These are phyloP conservation scores for Cephaloascus albidus DNA, from an alignment of 805 yeast genomes.

Conservation along the genomic window DNA sequence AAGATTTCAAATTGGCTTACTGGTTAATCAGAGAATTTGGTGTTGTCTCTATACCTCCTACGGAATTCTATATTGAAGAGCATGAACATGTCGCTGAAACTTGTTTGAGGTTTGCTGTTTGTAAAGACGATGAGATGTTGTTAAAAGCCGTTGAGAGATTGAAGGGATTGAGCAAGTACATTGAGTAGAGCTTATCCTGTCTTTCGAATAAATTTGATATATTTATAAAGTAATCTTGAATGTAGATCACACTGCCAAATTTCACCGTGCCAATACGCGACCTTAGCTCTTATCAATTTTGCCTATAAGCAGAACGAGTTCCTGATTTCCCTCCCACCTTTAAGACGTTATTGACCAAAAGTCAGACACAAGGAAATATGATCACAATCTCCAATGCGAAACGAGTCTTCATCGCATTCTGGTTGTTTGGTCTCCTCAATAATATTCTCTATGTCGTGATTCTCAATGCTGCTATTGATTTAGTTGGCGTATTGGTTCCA, in stretches of 20 bases:
- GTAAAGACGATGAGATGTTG: slow-evolving; percentile 80
- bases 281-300: no score
- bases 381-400: no score
- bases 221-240: no score
- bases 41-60: slow-evolving; percentile 94
- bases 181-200: no score
- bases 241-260: no score
- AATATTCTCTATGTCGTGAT: slow-evolving; percentile 89
- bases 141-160: slow-evolving; percentile 77
- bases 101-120: slow-evolving; percentile 87
- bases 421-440: slow-evolving; percentile 80
- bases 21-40: slow-evolving; percentile 93
- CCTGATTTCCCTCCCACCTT: no score
- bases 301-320: no score
- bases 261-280: no score
- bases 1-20: slow-evolving; percentile 82
- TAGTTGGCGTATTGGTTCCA: slow-evolving; percentile 77
- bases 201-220: no score
- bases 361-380: no score
- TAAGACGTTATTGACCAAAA: no score
- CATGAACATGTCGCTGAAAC: slow-evolving; percentile 74
- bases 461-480: slow-evolving; percentile 83
- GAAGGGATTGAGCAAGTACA: slow-evolving; percentile 57
- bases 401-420: slow-evolving; percentile 55
- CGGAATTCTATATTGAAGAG: slow-evolving; percentile 76